These are phyloP conservation scores for Nothomitra cinnamomea DNA, from an alignment of 2,329 filamentous ascomycete species.

Conservation along the genomic window DNA sequence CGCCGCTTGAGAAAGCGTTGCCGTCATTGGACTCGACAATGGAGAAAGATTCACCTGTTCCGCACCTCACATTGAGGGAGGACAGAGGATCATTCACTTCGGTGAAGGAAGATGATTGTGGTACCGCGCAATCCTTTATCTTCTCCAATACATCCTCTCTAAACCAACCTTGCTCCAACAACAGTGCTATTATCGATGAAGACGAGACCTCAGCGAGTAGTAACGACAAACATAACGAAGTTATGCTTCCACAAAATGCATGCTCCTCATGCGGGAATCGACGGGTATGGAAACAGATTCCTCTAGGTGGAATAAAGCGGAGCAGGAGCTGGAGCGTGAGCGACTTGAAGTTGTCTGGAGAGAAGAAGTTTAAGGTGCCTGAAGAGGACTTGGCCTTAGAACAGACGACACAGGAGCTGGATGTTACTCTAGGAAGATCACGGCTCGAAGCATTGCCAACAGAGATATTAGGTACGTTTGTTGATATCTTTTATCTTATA, in stretches of 20 bases:
- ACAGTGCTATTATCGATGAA: neutral
- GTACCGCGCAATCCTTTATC: conserved; percentile 5
- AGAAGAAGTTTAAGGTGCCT: conserved; percentile 11
- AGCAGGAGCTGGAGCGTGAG: conserved; percentile 28
- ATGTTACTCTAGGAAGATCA: conserved; percentile 9
- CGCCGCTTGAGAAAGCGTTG: neutral
- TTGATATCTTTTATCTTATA: conserved; percentile 7
- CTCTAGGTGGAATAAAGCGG: conserved; percentile 24
- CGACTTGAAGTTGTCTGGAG: conserved; percentile 22
- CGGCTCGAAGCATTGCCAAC: conserved; percentile 48
- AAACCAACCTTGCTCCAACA: neutral
- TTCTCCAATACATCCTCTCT: neutral
- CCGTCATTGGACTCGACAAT: neutral
- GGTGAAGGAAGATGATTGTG: conserved; percentile 5
- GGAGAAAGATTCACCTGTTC: neutral
- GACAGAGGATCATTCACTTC: conserved; percentile 4
- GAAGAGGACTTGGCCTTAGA: conserved; percentile 9
- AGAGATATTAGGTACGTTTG: conserved; percentile 50
- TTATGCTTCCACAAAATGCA: conserved; percentile 13
- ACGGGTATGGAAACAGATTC: conserved; percentile 28
- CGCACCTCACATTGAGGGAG: neutral
- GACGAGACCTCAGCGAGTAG: neutral
- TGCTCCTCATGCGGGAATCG: conserved; percentile 29
- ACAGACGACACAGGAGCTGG: conserved; percentile 14
- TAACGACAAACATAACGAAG: neutral